Evolutionary conservation across 192 early-diverging fungal genomes (phyloP).

Genomic region (Coemansia biformis): DNA sequence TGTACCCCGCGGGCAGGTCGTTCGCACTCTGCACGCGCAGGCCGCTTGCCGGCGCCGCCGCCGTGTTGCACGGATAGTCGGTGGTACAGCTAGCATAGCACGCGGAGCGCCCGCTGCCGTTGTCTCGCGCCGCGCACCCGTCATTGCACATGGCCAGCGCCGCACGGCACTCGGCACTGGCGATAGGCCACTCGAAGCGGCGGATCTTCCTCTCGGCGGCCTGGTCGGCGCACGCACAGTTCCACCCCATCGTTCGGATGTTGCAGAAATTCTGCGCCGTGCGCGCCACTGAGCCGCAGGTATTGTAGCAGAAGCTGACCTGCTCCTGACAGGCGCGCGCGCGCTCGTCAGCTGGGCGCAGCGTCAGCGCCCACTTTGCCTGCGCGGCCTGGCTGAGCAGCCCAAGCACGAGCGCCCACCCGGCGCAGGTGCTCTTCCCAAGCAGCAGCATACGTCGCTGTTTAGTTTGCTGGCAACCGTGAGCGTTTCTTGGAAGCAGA

Average conservation of each 20-base stretch:
- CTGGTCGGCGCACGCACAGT: slow-evolving; percentile 30
- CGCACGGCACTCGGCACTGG: slow-evolving; percentile 38
- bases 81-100: slow-evolving; percentile 37
- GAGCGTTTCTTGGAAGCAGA: neutral
- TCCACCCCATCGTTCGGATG: slow-evolving; percentile 48
- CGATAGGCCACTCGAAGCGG: slow-evolving; percentile 40
- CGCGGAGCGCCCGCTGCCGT: slow-evolving; percentile 14
- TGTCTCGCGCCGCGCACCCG: slow-evolving; percentile 12
- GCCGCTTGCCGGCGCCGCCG: slow-evolving; percentile 29
- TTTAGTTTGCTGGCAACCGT: neutral
- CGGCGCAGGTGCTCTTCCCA: neutral
- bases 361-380: slow-evolving; percentile 39
- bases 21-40: slow-evolving; percentile 28
- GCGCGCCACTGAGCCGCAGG: slow-evolving; percentile 27
- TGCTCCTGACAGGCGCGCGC: slow-evolving; percentile 45
- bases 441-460: neutral
- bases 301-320: slow-evolving; percentile 48
- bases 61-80: slow-evolving; percentile 41
- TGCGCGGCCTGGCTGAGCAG: slow-evolving; percentile 5
- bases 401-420: slow-evolving; percentile 4
- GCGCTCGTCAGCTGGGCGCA: slow-evolving; percentile 31
- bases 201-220: slow-evolving; percentile 18
- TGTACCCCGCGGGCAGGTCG: slow-evolving; percentile 40
- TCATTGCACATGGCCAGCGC: slow-evolving; percentile 29
- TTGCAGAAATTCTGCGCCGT: slow-evolving; percentile 48